Evolutionary conservation across 192 early-diverging fungal species (phyloP).

Genomic region (Entophlyctis helioformis): DNA sequence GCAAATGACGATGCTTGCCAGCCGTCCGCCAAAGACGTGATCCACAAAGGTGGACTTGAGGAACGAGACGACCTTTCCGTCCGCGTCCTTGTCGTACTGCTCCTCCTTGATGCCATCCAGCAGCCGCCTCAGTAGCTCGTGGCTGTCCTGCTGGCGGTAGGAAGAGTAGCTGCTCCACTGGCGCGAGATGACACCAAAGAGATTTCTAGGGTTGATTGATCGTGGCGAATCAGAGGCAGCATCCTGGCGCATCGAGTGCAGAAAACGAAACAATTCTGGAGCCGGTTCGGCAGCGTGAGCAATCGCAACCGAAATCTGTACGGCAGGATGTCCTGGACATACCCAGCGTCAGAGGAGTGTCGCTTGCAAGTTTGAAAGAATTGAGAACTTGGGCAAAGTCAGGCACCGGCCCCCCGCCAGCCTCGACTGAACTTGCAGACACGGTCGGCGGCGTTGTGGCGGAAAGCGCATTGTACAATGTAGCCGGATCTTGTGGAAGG

Average conservation of each 20-base stretch:
- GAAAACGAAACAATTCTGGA: no score
- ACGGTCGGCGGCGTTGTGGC: constrained; percentile 1
- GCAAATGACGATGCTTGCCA: constrained; percentile 57
- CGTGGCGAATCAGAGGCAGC: constrained; percentile 9
- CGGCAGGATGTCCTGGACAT: no score
- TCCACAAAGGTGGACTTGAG: constrained; percentile 50
- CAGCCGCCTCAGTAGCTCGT: constrained; percentile 56
- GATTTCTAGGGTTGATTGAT: constrained; percentile 4
- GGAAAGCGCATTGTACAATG: background rate
- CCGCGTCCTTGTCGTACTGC: constrained; percentile 8
- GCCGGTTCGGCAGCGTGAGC: no score
- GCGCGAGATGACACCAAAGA: constrained; percentile 43
- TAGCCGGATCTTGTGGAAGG: background rate
- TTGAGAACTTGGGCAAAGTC: background rate
- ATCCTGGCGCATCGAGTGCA: background rate
- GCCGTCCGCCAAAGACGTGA: constrained; percentile 49
- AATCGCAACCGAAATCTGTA: no score
- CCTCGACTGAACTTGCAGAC: background rate
- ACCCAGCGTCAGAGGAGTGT: no score
- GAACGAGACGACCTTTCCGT: background rate
- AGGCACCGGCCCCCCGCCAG: background rate
- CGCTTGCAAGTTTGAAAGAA: no score
- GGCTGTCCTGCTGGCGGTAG: constrained; percentile 57
- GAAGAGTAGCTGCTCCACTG: constrained; percentile 47
- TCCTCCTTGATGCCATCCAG: constrained; percentile 51